phyloP scores from a whole-genome alignment of 164 flowering plant species.

The Chloranthus sessilifolius region DNA sequence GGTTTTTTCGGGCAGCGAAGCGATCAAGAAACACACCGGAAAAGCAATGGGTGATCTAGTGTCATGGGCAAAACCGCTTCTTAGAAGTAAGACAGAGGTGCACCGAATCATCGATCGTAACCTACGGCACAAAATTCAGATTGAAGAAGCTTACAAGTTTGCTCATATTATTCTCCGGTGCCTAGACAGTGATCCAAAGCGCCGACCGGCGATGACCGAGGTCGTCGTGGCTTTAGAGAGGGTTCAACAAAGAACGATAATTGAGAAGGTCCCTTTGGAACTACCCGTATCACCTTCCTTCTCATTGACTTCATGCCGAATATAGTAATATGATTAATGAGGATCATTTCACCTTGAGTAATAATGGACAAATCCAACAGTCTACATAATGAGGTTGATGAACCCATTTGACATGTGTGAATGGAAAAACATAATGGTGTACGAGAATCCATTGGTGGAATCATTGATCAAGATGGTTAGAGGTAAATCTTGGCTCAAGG shows the following conservation, averaged over 20 bases:
- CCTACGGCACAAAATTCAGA: background rate
- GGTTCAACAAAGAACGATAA: background rate
- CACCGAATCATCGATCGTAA: background rate
- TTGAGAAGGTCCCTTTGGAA: background rate
- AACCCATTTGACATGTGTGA: background rate
- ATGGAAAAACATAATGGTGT: background rate
- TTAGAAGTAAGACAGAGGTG: background rate
- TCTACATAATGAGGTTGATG: too few species aligned
- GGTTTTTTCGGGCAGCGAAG: slow-evolving; percentile 13
- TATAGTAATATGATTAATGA: background rate
- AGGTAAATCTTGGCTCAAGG: too few species aligned
- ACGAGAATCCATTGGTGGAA: too few species aligned
- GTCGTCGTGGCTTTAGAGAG: slow-evolving; percentile 10
- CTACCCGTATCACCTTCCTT: background rate
- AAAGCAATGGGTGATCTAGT: slow-evolving; percentile 8
- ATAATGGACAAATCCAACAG: too few species aligned
- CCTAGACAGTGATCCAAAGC: slow-evolving; percentile 5
- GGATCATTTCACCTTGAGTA: background rate
- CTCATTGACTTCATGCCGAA: background rate
- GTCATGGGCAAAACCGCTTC: slow-evolving; percentile 5
- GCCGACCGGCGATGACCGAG: slow-evolving; percentile 17
- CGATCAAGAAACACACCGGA: slow-evolving; percentile 9
- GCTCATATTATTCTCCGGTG: slow-evolving; percentile 15
- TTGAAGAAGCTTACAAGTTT: slow-evolving; percentile 16
- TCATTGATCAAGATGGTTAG: too few species aligned